Evolutionary conservation across 176 grass and related monocot genomes (phyloP), one percentile per base, ranked within the genome.

Genomic region (Bromus sterilis): DNA sequence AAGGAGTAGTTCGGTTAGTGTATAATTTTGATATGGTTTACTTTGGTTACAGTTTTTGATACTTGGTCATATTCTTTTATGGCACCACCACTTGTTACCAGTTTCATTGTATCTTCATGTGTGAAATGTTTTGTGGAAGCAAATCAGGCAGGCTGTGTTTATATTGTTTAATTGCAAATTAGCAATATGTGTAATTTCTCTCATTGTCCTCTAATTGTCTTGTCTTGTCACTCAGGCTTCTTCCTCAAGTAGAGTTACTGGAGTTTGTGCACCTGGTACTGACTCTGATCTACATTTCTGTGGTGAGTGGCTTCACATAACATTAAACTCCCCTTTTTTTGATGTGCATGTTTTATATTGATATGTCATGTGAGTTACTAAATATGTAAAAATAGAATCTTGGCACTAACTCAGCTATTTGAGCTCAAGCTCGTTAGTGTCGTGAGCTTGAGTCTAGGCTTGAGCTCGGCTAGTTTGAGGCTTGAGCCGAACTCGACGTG

Each of bases 151-250:
- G 2, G 21, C 39, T 82, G 26, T 82, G 28, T 49, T 33, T 73
- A 83, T 64, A 76, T 40, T 35, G 26, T 76, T 55, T 24, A 66
- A 64, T 82, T 82, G 39, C 39, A 34, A 61, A 55, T 51, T 82
- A 73, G 28, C 28, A 34, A 61, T 75, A 51, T 83, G n/a, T 30
- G 37, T 7, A 40, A 30, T 34, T 78, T 63, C 11, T 64, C 48
- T 16, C 32, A 63, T 31, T 53, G 18, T 64, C 24, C 65, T 21
- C 53, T 79, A 20, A 72, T 63, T 72, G 16, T 71, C 83, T 78
- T 85, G 11, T 62, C 40, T 78, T 85, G 11, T 62, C 40, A 55
- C 5, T 63, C 56, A 79, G 83, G 56, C 32, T 53, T 56, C 24
- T 73, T 85, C 7, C 3, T 63, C 9, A 2, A 40, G 66, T 49